Evolutionary conservation across 148 eudicot species (phyloP), one percentile per base, ranked within the genome.

Genomic region (Salicornia ramosissima): DNA sequence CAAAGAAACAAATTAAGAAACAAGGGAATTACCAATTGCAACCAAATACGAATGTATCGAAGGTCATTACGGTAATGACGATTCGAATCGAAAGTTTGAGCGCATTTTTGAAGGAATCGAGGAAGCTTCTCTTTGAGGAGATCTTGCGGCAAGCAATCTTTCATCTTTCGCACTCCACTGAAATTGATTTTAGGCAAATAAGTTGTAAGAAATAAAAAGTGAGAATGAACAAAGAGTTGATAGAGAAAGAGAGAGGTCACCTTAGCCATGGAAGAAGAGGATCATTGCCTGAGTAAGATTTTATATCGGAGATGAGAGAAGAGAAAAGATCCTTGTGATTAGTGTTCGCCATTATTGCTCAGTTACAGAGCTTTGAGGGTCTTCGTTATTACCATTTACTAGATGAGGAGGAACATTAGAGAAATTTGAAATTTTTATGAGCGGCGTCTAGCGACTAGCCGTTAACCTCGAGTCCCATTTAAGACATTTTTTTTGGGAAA

Each of bases 251-350:
- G 67, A 52, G 16, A 31, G 45, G 2, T 55, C 80, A 87, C 98
- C 95, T 79, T 66, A 90, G 80, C 98, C 98, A 93, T n/a, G 98
- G 98, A 59, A 90, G 83, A 59, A 93, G 87, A 65, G 96, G 98
- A 31, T 93, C 98, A 67, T 65, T 69, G 67, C 98, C 98, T 56
- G 74, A 71, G 78, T 93, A 93, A 42, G 83, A 74, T 73, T 88
- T 93, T 79, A 93, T 88, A 64, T 88, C 98, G 69, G 96, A 79
- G 36, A 90, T 78, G 25, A 93, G 31, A 21, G 90, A 79, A 3
- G 95, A 60, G 81, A 90, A 90, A 24, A 93, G 76, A 46, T 85
- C 84, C 71, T 79, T 77, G 72, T 71, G 74, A 45, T 59, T 74
- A 13, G 77, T 54, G 64, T 18, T 78, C 58, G 83, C 81, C 89